phyloP scores from a whole-genome alignment of 495 filamentous ascomycete species.

The Penicillium psychrofluorescens region DNA sequence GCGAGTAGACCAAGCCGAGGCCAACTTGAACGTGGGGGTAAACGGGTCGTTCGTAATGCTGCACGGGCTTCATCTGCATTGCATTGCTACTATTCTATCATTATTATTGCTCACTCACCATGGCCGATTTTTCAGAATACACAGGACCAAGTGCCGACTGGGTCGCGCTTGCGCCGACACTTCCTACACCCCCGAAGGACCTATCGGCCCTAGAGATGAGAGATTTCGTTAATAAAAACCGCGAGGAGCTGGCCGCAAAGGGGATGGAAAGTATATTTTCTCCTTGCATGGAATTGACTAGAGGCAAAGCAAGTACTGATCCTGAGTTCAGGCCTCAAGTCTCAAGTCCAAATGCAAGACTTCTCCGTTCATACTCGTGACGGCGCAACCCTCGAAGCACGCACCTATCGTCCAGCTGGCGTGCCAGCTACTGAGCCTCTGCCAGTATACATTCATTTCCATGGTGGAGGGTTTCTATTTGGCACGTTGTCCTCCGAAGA shows the following conservation, averaged over 20 bases:
- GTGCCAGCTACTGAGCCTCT: conserved; percentile 16
- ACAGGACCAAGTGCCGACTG: conserved; percentile 33
- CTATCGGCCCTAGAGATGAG: conserved; percentile 19
- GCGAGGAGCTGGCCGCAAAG: conserved; percentile 26
- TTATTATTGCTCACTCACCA: conserved; percentile 2
- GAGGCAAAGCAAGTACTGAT: too few species aligned
- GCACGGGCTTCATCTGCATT: too few species aligned
- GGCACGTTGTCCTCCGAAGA: conserved; percentile 40
- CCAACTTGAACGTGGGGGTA: neutral
- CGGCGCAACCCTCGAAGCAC: conserved; percentile 28
- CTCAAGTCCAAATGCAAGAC: conserved; percentile 20
- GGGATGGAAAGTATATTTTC: conserved; percentile 4
- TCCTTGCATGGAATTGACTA: too few species aligned
- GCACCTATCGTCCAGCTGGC: conserved; percentile 32
- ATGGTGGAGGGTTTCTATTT: conserved; percentile 45
- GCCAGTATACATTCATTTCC: conserved; percentile 41
- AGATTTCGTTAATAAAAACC: conserved; percentile 17
- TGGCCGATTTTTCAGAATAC: conserved; percentile 36
- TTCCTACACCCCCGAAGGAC: conserved; percentile 12
- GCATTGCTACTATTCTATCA: neutral
- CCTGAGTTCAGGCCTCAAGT: conserved; percentile 6
- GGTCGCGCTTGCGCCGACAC: conserved; percentile 26
- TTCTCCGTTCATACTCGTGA: conserved; percentile 33
- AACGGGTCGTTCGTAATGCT: neutral
- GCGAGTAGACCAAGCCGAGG: conserved; percentile 15